Evolutionary conservation across 208 protist genomes (phyloP), one percentile per base, ranked within the genome.

Genomic region (Trypanosoma brucei): DNA sequence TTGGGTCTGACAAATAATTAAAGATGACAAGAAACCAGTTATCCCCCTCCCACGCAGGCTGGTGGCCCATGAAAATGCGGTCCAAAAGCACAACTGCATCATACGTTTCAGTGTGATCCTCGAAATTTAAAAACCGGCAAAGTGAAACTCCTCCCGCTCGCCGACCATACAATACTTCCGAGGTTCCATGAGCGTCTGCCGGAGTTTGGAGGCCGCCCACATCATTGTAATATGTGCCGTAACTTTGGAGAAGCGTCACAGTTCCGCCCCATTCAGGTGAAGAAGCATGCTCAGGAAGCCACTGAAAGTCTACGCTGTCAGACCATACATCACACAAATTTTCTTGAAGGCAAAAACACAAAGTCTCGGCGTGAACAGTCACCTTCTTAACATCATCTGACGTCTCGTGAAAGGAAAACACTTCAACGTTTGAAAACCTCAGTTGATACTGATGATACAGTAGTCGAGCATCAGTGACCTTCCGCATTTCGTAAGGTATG

Each of bases 1-100:
- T 62, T 54, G 14, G 33, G 48, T 65, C 72, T 3, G 65, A 62
- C 63, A 87, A 81, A 63, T 69, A 87, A 22, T 82, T 83, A 35
- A 74, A 38, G 33, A 87, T 46, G 35, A 79, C 72, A 40, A 80
- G 77, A 3, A 75, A 53, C 55, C 80, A 79, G 46, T 76, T 55
- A 53, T 87, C 81, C 11, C 81, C 81, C 45, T 79, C 78, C 60
- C 81, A 75, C 44, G 74, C 55, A 1, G 75, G 54, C 30, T 72
- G 70, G 63, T 87, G 81, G 38, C 67, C 59, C n/a, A 87, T 55
- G 30, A 59, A 68, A 44, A 87, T 51, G 1, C 70, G 60, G 14
- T 63, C 60, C 13, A 87, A 55, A 11, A 74, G 59, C 40, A 87
- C 9, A 39, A 37, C 45, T 35, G 78, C 60, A 62, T 70, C 59